Conservation (phyloP, 768 basidiomycete genomes). For the Pisolithus microcarpus region DNA sequence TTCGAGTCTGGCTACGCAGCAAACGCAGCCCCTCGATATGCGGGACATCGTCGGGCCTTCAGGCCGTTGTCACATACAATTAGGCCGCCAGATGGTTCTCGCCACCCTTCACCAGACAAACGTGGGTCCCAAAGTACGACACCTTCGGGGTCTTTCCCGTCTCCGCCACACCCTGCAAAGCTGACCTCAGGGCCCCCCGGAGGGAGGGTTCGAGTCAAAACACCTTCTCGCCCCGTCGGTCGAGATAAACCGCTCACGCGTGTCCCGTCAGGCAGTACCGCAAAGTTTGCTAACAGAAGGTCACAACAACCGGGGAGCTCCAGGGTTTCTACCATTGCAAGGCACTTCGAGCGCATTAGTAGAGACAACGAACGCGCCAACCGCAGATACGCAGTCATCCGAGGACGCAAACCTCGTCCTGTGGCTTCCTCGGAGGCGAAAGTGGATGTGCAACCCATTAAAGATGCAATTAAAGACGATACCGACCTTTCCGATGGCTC, state of each 20-base stretch:
- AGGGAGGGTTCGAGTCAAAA: slow-evolving; percentile 34
- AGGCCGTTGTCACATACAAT: slow-evolving; percentile 40
- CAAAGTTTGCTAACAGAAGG: slow-evolving; percentile 53
- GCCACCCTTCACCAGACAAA: slow-evolving; percentile 72
- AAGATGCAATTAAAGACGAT: slow-evolving; percentile 86
- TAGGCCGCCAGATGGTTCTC: slow-evolving; percentile 45
- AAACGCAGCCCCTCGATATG: slow-evolving; percentile 78
- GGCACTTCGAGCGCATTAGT: slow-evolving; percentile 82
- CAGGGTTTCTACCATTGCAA: slow-evolving; percentile 83
- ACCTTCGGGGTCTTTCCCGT: slow-evolving; percentile 14
- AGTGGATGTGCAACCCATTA: slow-evolving; percentile 81
- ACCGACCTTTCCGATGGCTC: slow-evolving; percentile 66
- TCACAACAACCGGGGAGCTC: slow-evolving; percentile 41
- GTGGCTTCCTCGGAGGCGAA: slow-evolving; percentile 84
- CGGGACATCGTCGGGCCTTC: slow-evolving; percentile 44
- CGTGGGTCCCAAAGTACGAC: slow-evolving; percentile 36
- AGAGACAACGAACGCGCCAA: slow-evolving; percentile 69
- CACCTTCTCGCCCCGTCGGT: slow-evolving; percentile 23
- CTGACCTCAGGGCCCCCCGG: slow-evolving; percentile 21
- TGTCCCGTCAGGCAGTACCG: slow-evolving; percentile 26
- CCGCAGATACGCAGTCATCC: slow-evolving; percentile 77
- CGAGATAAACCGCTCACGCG: slow-evolving; percentile 39
- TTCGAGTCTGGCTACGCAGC: slow-evolving; percentile 89
- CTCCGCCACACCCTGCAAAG: slow-evolving; percentile 18
- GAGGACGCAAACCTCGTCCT: slow-evolving; percentile 81